Conservation (phyloP, 1,284 basidiomycete species). For the Agroathelia rolfsii region DNA sequence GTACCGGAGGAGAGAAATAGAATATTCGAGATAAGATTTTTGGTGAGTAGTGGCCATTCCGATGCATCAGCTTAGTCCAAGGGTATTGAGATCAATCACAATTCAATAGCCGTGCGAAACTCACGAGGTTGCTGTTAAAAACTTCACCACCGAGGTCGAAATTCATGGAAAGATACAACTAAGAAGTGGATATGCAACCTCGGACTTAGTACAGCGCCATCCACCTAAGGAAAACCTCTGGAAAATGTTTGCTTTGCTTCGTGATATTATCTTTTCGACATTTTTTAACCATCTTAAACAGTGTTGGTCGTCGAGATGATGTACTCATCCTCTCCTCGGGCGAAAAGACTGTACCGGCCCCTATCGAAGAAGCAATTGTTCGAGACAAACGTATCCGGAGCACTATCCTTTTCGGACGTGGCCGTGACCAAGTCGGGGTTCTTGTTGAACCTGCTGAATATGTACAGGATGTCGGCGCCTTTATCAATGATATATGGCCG, state of each 20-base stretch:
- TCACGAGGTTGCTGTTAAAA: slow-evolving; percentile 18
- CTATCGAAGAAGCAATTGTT: slow-evolving; percentile 19
- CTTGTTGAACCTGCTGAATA: slow-evolving; percentile 15
- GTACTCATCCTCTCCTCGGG: slow-evolving; percentile 20
- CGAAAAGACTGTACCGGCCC: slow-evolving; percentile 23
- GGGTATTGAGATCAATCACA: neutral
- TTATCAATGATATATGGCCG: too few relatives aligned
- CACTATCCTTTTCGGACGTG: slow-evolving; percentile 16
- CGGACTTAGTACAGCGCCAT: slow-evolving; percentile 23
- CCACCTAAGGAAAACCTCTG: slow-evolving; percentile 20
- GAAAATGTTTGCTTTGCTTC: slow-evolving; percentile 25
- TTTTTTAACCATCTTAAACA: too few relatives aligned
- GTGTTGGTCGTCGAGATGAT: slow-evolving; percentile 15
- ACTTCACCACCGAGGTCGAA: slow-evolving; percentile 20
- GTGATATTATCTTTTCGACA: too few relatives aligned
- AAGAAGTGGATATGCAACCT: slow-evolving; percentile 25
- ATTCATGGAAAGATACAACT: too few relatives aligned
- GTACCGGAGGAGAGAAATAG: slow-evolving; percentile 19
- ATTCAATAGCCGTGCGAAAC: slow-evolving; percentile 8
- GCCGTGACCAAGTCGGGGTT: slow-evolving; percentile 14
- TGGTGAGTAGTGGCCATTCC: slow-evolving; percentile 13
- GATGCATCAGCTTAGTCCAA: neutral
- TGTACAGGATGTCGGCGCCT: too few relatives aligned
- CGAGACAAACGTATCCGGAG: slow-evolving; percentile 11
- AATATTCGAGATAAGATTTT: slow-evolving; percentile 15